Evolutionary conservation across 306 rosid species (phyloP).

Genomic region (Luffa aegyptiaca): DNA sequence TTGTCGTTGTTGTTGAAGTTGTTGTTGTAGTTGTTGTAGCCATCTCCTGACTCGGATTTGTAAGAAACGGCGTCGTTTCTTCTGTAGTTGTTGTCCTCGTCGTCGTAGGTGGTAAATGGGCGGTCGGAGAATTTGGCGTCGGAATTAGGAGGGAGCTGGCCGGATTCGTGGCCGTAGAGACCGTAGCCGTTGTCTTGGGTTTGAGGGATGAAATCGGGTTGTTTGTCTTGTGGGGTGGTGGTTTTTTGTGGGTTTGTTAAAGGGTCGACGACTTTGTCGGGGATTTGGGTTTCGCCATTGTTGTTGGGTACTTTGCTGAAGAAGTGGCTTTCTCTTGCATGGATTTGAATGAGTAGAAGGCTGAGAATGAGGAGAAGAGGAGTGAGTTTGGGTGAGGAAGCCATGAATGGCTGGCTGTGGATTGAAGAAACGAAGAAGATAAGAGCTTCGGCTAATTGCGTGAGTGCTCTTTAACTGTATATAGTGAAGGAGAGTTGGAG

Average conservation of each 20-base stretch:
- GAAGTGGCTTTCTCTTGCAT: constrained; percentile 68
- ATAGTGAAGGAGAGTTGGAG: constrained; percentile 1
- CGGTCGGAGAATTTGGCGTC: background rate
- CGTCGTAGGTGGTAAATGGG: background rate
- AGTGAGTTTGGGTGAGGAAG: constrained; percentile 22
- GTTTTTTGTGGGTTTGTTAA: constrained; percentile 14
- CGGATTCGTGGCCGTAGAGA: constrained; percentile 71
- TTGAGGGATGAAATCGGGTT: constrained; percentile 54
- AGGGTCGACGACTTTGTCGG: constrained; percentile 21
- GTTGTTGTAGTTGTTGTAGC: constrained; percentile 10
- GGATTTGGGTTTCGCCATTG: constrained; percentile 21
- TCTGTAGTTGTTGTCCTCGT: background rate
- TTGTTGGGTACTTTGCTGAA: constrained; percentile 69
- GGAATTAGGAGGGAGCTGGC: constrained; percentile 30
- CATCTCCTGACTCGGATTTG: constrained; percentile 28
- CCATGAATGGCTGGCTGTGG: constrained; percentile 31
- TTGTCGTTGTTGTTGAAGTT: constrained; percentile 13
- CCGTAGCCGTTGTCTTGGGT: constrained; percentile 57
- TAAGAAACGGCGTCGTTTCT: constrained; percentile 13
- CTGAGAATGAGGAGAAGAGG: constrained; percentile 29
- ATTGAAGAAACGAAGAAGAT: background rate
- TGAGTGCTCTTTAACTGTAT: background rate
- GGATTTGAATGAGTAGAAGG: constrained; percentile 40
- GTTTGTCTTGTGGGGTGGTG: constrained; percentile 18
- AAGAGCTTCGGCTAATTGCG: background rate